Evolutionary conservation across 805 yeast genomes (phyloP), one percentile per base, ranked within the genome.

Genomic region (Kluyveromyces starmeri): DNA sequence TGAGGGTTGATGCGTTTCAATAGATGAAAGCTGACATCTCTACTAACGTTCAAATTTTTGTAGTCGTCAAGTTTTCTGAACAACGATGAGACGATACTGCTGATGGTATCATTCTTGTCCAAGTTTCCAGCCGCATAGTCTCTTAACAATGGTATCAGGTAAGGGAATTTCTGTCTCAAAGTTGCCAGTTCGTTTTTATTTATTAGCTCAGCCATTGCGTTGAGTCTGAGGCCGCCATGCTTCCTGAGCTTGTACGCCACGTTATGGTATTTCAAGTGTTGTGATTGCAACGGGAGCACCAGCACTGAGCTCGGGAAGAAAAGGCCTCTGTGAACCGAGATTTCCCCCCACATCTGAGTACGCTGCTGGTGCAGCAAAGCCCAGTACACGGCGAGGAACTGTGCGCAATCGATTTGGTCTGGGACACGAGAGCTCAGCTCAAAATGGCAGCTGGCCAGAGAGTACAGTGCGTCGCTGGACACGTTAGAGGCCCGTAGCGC

Each of bases 51-150:
- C 20, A 51, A 19, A 27, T 61, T 42, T 13, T 53, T 47, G 29
- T 53, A 58, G 7, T 28, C 30, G 2, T 41, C 38, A 4, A 48
- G 29, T 1, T 36, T 35, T 27, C 62, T 53, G 42, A 64, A 56
- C 12, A 62, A 33, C 27, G 61, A 63, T 12, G 71, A 51, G 12
- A 76, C 57, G 15, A 71, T 51, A 0, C 83, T 67, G 34, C 70
- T 75, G 5, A 69, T 53, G 2, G 59, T 62, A 14, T 68, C 65
- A 47, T 72, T 68, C 12, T 59, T 48, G 20, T 70, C 47, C 14
- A 51, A 40, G 30, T 76, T 74, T 0, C 76, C 79, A 5, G 73
- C 70, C 2, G 73, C 65, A 49, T 72, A 79, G 27, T 72, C 71
- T 39, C 67, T 70, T 35, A 80, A 48, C 30, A 78, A 42, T 14